Percentiles rank a stretch among this genome's conserved stretches.
These are phyloP conservation scores for Penicillium paneum DNA, from an alignment of 2,329 filamentous ascomycete genomes.

Conservation along the genomic window DNA sequence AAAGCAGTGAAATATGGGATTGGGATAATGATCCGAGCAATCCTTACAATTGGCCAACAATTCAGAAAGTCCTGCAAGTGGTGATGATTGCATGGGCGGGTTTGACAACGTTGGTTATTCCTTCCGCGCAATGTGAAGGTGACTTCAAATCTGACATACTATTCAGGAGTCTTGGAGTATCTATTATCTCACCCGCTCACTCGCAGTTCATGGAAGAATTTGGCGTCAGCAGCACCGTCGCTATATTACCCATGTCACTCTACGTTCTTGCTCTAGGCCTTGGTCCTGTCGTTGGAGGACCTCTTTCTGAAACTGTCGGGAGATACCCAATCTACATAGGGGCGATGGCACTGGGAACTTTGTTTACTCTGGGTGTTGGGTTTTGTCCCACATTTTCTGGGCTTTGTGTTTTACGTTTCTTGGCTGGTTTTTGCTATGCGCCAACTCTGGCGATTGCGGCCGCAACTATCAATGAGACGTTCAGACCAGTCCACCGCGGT, in stretches of 20 bases:
- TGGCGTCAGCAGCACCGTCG: constrained; percentile 11
- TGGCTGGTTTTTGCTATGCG: constrained; percentile 18
- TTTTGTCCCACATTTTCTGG: constrained; percentile 12
- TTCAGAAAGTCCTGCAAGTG: constrained; percentile 11
- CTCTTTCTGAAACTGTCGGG: constrained; percentile 24
- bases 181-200: constrained; percentile 17
- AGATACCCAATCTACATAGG: constrained; percentile 22
- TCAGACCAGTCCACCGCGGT: constrained; percentile 14
- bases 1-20: neutral
- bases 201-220: constrained; percentile 16
- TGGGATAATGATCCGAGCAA: constrained; percentile 9
- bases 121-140: neutral
- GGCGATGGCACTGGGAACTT: constrained; percentile 10
- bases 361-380: constrained; percentile 18
- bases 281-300: constrained; percentile 23
- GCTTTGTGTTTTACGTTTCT: constrained; percentile 14
- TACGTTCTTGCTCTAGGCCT: constrained; percentile 18
- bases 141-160: neutral
- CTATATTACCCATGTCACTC: constrained; percentile 17
- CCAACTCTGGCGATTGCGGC: constrained; percentile 16
- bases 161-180: constrained; percentile 13
- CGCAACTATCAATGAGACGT: constrained; percentile 23
- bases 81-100: constrained; percentile 15
- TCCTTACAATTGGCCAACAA: constrained; percentile 18
- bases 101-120: constrained; percentile 14